Evolutionary conservation across 1,284 basidiomycete genomes (phyloP).

Genomic region (Leccinum cinnamomeum): DNA sequence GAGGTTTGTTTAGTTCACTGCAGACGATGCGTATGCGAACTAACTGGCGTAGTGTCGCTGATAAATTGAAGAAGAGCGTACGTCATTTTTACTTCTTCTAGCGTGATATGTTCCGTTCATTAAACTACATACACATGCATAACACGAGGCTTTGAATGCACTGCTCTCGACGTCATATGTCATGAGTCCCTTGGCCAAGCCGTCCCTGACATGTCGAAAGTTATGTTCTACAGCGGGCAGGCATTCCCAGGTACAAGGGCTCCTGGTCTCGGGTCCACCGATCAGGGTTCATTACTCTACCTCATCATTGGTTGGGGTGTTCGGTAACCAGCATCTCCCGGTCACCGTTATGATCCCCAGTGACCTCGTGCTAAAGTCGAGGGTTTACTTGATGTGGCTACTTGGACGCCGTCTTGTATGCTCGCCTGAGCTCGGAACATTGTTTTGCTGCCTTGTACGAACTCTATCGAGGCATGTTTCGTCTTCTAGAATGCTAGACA

Average conservation of each 20-base stretch:
- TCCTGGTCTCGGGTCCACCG: background rate
- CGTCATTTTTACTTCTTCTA: background rate
- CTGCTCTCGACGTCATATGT: background rate
- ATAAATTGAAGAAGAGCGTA: background rate
- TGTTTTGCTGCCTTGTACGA: background rate
- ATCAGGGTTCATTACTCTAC: background rate
- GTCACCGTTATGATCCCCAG: background rate
- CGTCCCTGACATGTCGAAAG: too few species aligned
- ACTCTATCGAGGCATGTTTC: background rate
- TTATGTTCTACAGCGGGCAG: background rate
- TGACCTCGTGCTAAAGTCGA: background rate
- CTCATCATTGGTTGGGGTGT: background rate
- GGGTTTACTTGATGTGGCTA: background rate
- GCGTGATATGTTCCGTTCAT: background rate
- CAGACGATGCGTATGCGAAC: background rate
- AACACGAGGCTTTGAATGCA: background rate
- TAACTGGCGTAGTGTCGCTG: background rate
- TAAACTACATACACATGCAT: background rate
- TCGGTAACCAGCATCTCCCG: background rate
- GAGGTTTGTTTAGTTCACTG: background rate
- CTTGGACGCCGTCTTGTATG: background rate
- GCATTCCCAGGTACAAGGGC: background rate
- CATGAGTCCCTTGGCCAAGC: too few species aligned
- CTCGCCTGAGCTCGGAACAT: background rate
- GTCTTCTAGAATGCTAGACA: background rate